Evolutionary conservation across 768 basidiomycete species (phyloP).

Genomic region (Suillus luteus): DNA sequence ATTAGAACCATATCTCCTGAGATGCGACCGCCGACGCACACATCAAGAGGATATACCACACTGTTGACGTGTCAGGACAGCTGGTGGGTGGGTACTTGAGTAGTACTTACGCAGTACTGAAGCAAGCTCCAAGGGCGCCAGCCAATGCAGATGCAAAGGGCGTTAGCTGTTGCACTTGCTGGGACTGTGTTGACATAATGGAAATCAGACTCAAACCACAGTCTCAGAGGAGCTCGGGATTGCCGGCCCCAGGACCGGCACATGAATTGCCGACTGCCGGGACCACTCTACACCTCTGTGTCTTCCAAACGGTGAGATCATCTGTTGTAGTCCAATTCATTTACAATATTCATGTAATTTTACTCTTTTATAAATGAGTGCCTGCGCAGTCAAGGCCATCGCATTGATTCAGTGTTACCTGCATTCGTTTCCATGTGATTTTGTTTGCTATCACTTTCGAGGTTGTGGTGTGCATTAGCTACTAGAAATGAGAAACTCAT

Average conservation of each 20-base stretch:
- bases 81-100: conserved; percentile 6
- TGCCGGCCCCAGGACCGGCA: conserved; percentile 11
- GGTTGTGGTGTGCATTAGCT: too few species aligned
- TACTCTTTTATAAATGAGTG: too few species aligned
- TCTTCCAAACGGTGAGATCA: too few species aligned
- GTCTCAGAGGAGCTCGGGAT: not conserved
- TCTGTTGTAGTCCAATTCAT: too few species aligned
- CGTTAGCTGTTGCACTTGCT: conserved; percentile 65
- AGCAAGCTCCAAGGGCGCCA: conserved; percentile 91
- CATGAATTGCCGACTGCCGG: conserved; percentile 8
- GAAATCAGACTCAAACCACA: not conserved
- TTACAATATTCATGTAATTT: too few species aligned
- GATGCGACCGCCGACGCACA: conserved; percentile 51
- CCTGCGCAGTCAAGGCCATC: too few species aligned
- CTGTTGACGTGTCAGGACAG: conserved; percentile 41
- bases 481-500: too few species aligned
- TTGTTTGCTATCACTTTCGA: too few species aligned
- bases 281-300: too few species aligned
- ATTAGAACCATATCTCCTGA: conserved; percentile 12
- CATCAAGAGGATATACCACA: conserved; percentile 93
- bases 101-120: conserved; percentile 82
- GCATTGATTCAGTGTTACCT: too few species aligned
- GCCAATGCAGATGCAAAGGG: conserved; percentile 89
- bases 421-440: too few species aligned
- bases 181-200: conserved; percentile 41